These are phyloP conservation scores for Apiotrichum gracile DNA, from an alignment of 1,284 basidiomycete species.

Conservation along the genomic window DNA sequence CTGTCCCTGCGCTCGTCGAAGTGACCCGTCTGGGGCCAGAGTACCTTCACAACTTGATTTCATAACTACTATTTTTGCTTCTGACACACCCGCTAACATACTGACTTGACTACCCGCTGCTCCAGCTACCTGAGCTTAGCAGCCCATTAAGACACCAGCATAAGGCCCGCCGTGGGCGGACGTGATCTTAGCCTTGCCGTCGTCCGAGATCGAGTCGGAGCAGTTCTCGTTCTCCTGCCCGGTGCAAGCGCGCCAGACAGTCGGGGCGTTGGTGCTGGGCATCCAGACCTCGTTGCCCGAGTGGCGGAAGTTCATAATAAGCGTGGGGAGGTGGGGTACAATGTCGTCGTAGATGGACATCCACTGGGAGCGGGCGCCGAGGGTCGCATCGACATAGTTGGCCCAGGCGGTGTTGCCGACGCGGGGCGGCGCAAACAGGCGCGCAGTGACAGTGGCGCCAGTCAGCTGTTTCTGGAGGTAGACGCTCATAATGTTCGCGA, in stretches of 20 bases:
- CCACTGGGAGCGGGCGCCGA: constrained; percentile 15
- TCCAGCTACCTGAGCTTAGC: not conserved
- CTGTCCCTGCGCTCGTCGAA: too few relatives aligned
- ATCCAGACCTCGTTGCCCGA: constrained; percentile 24
- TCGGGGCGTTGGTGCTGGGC: not conserved
- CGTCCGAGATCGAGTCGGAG: constrained; percentile 1
- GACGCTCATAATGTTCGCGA: constrained; percentile 14
- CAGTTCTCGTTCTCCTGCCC: constrained; percentile 24
- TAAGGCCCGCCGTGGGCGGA: not conserved
- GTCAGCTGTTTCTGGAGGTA: constrained; percentile 16
- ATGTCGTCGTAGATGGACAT: constrained; percentile 24
- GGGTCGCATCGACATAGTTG: constrained; percentile 19
- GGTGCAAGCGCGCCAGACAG: constrained; percentile 12
- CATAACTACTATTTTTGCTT: too few relatives aligned
- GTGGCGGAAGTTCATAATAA: constrained; percentile 16
- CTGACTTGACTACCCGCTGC: too few relatives aligned
- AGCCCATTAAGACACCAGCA: not conserved
- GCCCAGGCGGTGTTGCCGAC: constrained; percentile 25
- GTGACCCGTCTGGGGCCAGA: too few relatives aligned
- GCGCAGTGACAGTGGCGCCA: constrained; percentile 6
- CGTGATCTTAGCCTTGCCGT: not conserved
- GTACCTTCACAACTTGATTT: too few relatives aligned
- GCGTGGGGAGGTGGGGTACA: constrained; percentile 26
- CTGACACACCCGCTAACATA: too few relatives aligned
- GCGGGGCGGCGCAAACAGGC: constrained; percentile 22